These are phyloP conservation scores for Camillea tinctor DNA, from an alignment of 2,329 filamentous ascomycete species.

Conservation along the genomic window DNA sequence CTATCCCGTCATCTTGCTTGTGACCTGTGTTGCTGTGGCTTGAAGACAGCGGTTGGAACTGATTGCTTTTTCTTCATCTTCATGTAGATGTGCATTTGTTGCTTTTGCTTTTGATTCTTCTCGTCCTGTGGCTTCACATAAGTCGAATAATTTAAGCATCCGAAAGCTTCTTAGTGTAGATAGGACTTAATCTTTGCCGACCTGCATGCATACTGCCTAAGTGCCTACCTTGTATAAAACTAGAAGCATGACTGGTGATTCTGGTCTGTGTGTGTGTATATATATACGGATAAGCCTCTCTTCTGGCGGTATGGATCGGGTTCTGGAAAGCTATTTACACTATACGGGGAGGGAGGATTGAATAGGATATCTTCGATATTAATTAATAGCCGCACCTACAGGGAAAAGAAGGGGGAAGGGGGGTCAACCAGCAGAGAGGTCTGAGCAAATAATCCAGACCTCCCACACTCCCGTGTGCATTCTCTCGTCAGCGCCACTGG, in stretches of 20 bases:
- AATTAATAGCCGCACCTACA: too few species aligned
- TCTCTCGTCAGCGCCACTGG: conserved; percentile 1
- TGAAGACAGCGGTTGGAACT: conserved; percentile 2
- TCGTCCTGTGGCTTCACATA: neutral
- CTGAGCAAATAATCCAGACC: neutral
- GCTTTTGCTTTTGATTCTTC: neutral
- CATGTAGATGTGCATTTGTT: neutral
- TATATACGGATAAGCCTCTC: neutral
- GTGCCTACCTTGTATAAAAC: neutral
- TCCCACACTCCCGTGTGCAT: neutral
- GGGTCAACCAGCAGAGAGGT: neutral
- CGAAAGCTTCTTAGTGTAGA: neutral
- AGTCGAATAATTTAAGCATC: neutral
- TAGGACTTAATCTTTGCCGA: neutral
- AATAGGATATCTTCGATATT: too few species aligned
- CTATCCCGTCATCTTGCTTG: conserved; percentile 4
- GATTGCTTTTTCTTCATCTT: conserved; percentile 2
- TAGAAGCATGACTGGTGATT: too few species aligned
- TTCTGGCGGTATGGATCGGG: neutral
- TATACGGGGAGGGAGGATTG: neutral
- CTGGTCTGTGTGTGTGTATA: neutral
- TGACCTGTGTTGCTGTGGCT: neutral
- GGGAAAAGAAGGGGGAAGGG: too few species aligned
- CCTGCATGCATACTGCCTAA: neutral
- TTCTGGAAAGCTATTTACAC: neutral